phyloP scores from a whole-genome alignment of 192 early-diverging fungal species.

The Backusella psychrophila region DNA sequence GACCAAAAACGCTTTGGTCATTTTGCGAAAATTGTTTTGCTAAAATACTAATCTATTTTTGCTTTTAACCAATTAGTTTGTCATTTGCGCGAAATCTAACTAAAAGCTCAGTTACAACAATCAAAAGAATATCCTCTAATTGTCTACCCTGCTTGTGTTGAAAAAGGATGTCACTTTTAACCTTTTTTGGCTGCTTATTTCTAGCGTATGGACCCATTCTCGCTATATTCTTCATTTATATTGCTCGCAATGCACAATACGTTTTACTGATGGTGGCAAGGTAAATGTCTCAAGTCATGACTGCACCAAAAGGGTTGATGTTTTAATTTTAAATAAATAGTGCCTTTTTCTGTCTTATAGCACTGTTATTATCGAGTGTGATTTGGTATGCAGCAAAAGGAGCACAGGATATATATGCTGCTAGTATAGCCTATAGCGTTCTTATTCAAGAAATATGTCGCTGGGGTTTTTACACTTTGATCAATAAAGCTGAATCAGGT shows the following conservation, averaged over 20 bases:
- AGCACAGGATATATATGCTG: slow-evolving; percentile 37
- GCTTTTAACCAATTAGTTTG: no score
- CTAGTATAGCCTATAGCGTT: slow-evolving; percentile 59
- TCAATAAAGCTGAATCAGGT: slow-evolving; percentile 61
- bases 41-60: no score
- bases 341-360: slow-evolving; percentile 82
- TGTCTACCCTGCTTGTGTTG: no score
- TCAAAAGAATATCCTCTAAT: no score
- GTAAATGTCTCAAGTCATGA: slow-evolving; percentile 34
- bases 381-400: slow-evolving; percentile 62
- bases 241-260: slow-evolving; percentile 66
- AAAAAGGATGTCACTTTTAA: slow-evolving; percentile 55
- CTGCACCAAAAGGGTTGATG: not conserved
- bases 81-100: no score
- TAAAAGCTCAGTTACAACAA: no score
- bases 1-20: no score
- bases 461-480: slow-evolving; percentile 57
- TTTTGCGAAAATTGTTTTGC: no score
- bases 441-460: slow-evolving; percentile 69
- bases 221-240: slow-evolving; percentile 67
- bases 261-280: slow-evolving; percentile 72
- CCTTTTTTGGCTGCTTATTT: slow-evolving; percentile 72
- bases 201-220: slow-evolving; percentile 75
- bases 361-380: slow-evolving; percentile 67
- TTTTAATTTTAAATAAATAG: slow-evolving; percentile 34